Conservation (phyloP, 2,329 filamentous ascomycete genomes). For the Fusarium pseudoanthophilum region DNA sequence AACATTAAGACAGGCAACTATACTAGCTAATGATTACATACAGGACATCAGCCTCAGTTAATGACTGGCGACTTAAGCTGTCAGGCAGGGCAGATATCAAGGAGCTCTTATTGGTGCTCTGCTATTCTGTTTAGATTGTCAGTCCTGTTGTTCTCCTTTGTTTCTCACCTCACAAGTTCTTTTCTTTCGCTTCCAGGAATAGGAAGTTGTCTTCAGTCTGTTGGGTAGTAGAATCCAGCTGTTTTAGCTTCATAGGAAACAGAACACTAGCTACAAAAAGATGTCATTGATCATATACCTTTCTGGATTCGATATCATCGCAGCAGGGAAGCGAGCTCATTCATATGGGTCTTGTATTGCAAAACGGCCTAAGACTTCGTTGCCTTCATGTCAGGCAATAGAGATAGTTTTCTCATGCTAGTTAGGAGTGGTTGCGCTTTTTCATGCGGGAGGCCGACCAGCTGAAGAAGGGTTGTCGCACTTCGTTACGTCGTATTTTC, state of each 20-base stretch:
- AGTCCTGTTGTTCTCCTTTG: too few species aligned
- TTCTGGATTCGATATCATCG: too few species aligned
- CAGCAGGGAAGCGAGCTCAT: not conserved
- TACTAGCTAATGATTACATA: too few species aligned
- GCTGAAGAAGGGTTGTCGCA: not conserved
- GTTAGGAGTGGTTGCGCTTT: not conserved
- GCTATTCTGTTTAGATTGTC: not conserved
- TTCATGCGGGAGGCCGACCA: conserved; percentile 25
- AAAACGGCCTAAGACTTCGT: not conserved
- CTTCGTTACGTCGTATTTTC: not conserved
- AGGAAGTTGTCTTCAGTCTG: not conserved
- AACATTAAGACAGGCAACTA: too few species aligned
- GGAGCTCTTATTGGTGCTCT: not conserved
- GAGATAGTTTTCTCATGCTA: not conserved
- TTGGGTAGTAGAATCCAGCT: not conserved
- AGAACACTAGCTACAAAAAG: accelerated
- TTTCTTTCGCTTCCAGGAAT: not conserved
- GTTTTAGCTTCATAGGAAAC: accelerated
- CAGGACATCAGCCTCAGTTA: too few species aligned
- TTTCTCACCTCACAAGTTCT: not conserved
- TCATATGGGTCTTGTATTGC: too few species aligned
- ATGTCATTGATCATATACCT: accelerated
- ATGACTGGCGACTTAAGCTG: too few species aligned
- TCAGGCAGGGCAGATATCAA: not conserved
- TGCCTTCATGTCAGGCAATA: accelerated